These are phyloP conservation scores for Lipomyces mesembrius DNA, from an alignment of 805 yeast species.

Conservation along the genomic window DNA sequence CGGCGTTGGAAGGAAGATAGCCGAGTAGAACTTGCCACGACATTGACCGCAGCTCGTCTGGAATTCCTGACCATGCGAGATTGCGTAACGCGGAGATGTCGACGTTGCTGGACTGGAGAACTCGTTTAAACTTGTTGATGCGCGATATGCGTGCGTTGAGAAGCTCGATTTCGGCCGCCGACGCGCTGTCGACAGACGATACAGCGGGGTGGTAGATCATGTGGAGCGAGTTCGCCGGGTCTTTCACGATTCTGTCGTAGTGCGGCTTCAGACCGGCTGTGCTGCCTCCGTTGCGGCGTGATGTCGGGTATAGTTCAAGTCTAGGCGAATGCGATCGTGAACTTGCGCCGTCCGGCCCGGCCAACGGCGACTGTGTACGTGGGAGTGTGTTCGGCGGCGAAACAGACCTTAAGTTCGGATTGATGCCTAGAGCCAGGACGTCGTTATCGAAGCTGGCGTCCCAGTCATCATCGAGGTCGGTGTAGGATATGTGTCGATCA, in stretches of 20 bases:
- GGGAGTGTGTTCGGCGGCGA: slow-evolving; percentile 2
- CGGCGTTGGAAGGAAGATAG: slow-evolving; percentile 82
- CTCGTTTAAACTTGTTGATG: slow-evolving; percentile 66
- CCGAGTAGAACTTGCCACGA: slow-evolving; percentile 92
- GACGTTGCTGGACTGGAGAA: slow-evolving; percentile 59
- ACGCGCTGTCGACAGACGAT: slow-evolving; percentile 24
- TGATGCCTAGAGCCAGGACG: slow-evolving; percentile 28
- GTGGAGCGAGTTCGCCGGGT: slow-evolving; percentile 45
- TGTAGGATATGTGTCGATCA: slow-evolving; percentile 46
- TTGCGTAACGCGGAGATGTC: slow-evolving; percentile 72
- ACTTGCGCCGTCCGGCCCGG: background rate
- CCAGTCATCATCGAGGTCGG: slow-evolving; percentile 91
- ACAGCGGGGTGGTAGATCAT: slow-evolving; percentile 37
- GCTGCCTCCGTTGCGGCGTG: slow-evolving; percentile 19
- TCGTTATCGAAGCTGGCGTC: slow-evolving; percentile 67
- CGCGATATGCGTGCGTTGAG: slow-evolving; percentile 64
- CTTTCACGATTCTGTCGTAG: slow-evolving; percentile 47
- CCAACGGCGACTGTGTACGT: background rate
- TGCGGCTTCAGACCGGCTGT: slow-evolving; percentile 35
- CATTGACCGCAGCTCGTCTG: slow-evolving; percentile 74
- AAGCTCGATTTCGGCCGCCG: slow-evolving; percentile 56
- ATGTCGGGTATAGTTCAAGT: slow-evolving; percentile 36
- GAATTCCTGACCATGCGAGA: slow-evolving; percentile 94
- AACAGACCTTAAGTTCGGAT: slow-evolving; percentile 17
- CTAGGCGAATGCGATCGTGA: slow-evolving; percentile 14